Conservation (phyloP, 2,329 filamentous ascomycete genomes). For the Colletotrichum truncatum region DNA sequence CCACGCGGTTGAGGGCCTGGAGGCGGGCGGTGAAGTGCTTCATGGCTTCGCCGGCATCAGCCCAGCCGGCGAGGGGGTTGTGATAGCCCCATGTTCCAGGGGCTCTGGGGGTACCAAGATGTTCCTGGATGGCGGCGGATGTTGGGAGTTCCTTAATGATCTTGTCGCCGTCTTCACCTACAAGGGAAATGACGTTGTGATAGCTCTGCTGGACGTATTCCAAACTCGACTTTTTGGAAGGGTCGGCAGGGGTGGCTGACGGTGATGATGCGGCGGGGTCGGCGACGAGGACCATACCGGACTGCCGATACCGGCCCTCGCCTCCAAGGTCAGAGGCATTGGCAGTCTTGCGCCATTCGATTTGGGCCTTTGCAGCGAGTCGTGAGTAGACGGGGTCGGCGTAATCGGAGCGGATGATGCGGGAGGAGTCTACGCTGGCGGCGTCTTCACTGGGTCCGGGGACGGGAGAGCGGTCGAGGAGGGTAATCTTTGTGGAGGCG, state of each 20-base stretch:
- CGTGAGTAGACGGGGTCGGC: conserved; percentile 79
- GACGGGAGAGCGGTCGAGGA: conserved; percentile 64
- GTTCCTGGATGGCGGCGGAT: conserved; percentile 51
- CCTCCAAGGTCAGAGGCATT: conserved; percentile 63
- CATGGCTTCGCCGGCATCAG: conserved; percentile 78
- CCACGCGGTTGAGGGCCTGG: conserved; percentile 62
- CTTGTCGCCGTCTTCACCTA: conserved; percentile 48
- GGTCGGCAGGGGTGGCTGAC: conserved; percentile 31
- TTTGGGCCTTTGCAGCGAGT: conserved; percentile 76
- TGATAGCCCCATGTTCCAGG: conserved; percentile 76
- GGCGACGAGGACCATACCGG: conserved; percentile 72
- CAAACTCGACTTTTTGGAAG: conserved; percentile 55
- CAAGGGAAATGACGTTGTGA: conserved; percentile 66
- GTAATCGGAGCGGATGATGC: conserved; percentile 80
- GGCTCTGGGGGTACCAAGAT: conserved; percentile 57
- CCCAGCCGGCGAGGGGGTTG: conserved; percentile 82
- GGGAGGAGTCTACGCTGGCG: conserved; percentile 70
- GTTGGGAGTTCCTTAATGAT: conserved; percentile 55
- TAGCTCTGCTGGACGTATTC: conserved; percentile 68
- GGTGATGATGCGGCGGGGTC: conserved; percentile 21
- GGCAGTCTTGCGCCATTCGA: conserved; percentile 71
- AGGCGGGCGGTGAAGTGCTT: conserved; percentile 66
- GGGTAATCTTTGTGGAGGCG: conserved; percentile 61
- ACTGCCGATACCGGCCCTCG: conserved; percentile 75
- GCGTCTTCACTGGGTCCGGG: conserved; percentile 63